Evolutionary conservation across 2,329 filamentous ascomycete species (phyloP).

Genomic region (Venturia effusa): DNA sequence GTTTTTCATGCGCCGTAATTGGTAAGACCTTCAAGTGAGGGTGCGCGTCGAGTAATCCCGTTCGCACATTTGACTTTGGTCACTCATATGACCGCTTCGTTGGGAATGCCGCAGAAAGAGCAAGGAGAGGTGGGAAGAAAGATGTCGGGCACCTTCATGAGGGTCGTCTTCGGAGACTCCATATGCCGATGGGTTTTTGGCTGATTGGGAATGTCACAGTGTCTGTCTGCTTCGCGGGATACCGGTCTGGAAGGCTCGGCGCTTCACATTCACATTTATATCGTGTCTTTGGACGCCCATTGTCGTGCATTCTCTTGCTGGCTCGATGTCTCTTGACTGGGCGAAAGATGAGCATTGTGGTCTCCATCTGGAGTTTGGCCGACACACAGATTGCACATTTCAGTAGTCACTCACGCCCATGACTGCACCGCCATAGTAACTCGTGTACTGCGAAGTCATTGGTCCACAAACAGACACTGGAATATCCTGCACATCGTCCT

Average conservation of each 20-base stretch:
- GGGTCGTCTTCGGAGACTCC: conserved; percentile 43
- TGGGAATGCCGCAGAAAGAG: conserved; percentile 20
- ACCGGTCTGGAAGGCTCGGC: conserved; percentile 14
- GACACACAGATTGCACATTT: conserved; percentile 6
- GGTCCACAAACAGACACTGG: conserved; percentile 6
- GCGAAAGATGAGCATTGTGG: conserved; percentile 17
- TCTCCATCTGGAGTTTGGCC: neutral
- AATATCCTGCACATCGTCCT: neutral
- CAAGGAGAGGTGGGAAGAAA: conserved; percentile 30
- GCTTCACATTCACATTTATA: conserved; percentile 1
- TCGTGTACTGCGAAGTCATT: conserved; percentile 4
- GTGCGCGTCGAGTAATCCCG: conserved; percentile 62
- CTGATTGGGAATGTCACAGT: conserved; percentile 14
- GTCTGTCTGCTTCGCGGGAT: conserved; percentile 13
- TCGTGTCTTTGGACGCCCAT: conserved; percentile 26
- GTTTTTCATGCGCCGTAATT: conserved; percentile 60
- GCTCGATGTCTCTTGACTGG: conserved; percentile 18
- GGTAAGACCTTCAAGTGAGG: conserved; percentile 66
- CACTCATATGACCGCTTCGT: conserved; percentile 43
- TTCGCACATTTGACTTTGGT: conserved; percentile 61
- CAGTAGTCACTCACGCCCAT: conserved; percentile 1
- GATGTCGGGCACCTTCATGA: conserved; percentile 32
- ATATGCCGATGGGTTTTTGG: conserved; percentile 11
- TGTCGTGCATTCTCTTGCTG: conserved; percentile 17
- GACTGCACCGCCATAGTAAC: conserved; percentile 2